phyloP scores from a whole-genome alignment of 129 eudicot species.

The Lonicera japonica region DNA sequence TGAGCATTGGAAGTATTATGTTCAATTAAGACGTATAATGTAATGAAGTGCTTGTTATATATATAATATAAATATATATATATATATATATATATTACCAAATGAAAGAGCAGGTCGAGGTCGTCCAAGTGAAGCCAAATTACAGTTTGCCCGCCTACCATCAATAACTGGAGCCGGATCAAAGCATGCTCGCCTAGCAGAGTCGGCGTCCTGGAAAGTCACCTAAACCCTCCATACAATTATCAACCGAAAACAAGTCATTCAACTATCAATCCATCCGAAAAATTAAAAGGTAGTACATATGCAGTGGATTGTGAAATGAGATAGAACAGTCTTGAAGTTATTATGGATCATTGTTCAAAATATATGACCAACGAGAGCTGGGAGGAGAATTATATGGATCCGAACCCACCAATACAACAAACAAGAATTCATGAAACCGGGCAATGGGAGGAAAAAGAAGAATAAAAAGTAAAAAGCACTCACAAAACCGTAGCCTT shows the following conservation, averaged over 20 bases:
- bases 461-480: not conserved
- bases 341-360: too few species aligned
- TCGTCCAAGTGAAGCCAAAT: constrained; percentile 94
- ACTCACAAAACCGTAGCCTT: constrained; percentile 98
- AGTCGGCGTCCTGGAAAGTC: constrained; percentile 95
- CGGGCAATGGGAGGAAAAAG: too few species aligned
- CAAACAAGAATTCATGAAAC: too few species aligned
- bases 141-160: constrained; percentile 89
- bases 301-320: not conserved
- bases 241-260: constrained; percentile 34
- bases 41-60: not conserved
- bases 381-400: too few species aligned
- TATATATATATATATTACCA: constrained; percentile 33
- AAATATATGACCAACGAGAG: too few species aligned
- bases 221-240: constrained; percentile 82
- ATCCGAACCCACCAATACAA: too few species aligned
- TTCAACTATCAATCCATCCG: constrained; percentile 16
- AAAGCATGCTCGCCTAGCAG: constrained; percentile 78
- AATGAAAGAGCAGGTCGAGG: constrained; percentile 58
- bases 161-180: constrained; percentile 90
- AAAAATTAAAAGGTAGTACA: too few species aligned
- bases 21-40: too few species aligned
- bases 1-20: not conserved
- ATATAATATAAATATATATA: too few species aligned
- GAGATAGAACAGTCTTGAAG: too few species aligned